These are phyloP conservation scores for Noccaea bulbosa DNA, from an alignment of 345 rosid genomes.

Conservation along the genomic window DNA sequence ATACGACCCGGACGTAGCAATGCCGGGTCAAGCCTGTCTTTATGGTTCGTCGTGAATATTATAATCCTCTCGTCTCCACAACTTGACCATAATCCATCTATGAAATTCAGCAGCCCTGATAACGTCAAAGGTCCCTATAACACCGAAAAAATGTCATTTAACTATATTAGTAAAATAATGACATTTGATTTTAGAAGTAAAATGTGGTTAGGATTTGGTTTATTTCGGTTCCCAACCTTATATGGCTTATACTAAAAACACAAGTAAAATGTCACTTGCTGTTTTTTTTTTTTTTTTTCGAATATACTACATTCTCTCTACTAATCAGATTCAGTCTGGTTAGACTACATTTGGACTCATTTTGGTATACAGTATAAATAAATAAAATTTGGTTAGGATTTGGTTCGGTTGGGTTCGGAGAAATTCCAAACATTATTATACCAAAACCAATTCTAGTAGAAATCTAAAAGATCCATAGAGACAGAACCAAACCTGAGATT, in stretches of 20 bases:
- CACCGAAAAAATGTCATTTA: neutral
- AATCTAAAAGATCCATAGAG: neutral
- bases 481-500: slow-evolving; percentile 42
- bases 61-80: slow-evolving; percentile 78
- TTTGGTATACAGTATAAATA: neutral
- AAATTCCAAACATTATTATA: neutral
- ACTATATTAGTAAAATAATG: neutral
- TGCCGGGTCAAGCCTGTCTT: slow-evolving; percentile 74
- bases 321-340: slow-evolving; percentile 1
- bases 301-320: neutral
- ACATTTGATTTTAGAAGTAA: too few relatives aligned
- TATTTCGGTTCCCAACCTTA: too few relatives aligned
- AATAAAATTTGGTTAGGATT: neutral
- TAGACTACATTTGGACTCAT: neutral
- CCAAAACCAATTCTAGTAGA: neutral
- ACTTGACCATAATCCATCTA: slow-evolving; percentile 75
- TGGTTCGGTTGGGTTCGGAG: slow-evolving; percentile 23
- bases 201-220: too few relatives aligned
- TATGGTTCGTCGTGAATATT: slow-evolving; percentile 76
- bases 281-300: too few relatives aligned
- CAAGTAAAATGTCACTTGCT: too few relatives aligned
- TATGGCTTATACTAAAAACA: too few relatives aligned
- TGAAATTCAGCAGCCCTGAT: slow-evolving; percentile 72
- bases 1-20: slow-evolving; percentile 73
- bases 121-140: slow-evolving; percentile 52